Evolutionary conservation across 2,329 filamentous ascomycete species (phyloP), one percentile per base, ranked within the genome.

Genomic region (Thielaviopsis ethacetica): DNA sequence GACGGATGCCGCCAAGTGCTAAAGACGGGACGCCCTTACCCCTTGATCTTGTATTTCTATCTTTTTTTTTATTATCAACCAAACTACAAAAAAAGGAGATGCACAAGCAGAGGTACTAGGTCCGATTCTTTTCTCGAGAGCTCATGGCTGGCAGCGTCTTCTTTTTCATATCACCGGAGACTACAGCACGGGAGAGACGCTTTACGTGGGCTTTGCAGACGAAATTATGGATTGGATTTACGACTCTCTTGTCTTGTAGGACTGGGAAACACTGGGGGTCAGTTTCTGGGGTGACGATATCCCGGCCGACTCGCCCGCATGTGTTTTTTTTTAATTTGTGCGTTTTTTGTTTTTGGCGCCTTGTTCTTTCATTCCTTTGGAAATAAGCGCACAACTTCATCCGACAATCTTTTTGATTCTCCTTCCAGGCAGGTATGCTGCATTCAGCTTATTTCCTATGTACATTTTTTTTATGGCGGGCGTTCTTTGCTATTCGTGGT

Each of bases 41-140:
- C 21, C 7, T 54, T 50, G 17, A 51, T 38, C 27, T 56, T 56
- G 54, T 59, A 52, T 44, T 57, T 34, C 17, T 60, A 57, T 49
- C 53, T 60, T 34, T 57, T 26, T 41, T 49, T 17, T n/a, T 53
- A 44, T 58, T 47, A 17, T 44, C 34, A 13, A 49, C 44, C 30
- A 44, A 57, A 26, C 49, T 22, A 47, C 34, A 49, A 57, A 34
- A 49, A 57, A 34, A 17, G 27, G 9, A 49, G 44, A 49, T 21
- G 15, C 15, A 57, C 21, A 53, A 52, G 38, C 15, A 50, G 21
- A 9, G 19, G 30, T 24, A 41, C 22, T 22, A 34, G 44, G 58
- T 57, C 30, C 57, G 27, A 38, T 47, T 51, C 44, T 56, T 27
- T 41, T 30, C 15, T 51, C 5, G 21, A 13, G 26, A 34, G 17